phyloP scores from a whole-genome alignment of 2,329 filamentous ascomycete genomes.

The Arachnomyces sp. region DNA sequence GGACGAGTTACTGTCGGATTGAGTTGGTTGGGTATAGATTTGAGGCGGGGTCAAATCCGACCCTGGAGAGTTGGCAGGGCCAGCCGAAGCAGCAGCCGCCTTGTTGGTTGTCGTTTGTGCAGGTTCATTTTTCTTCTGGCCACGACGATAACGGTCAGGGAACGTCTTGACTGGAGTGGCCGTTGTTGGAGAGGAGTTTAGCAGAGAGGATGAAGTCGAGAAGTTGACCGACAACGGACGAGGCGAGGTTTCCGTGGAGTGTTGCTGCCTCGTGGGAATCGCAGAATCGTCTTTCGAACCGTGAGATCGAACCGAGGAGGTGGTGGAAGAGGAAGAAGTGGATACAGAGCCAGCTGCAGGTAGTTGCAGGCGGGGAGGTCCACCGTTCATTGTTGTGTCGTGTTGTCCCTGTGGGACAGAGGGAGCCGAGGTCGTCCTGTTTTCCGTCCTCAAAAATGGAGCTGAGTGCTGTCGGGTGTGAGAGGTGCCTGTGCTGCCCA shows the following conservation, averaged over 20 bases:
- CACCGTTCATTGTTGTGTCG: too few relatives aligned
- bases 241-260: constrained; percentile 27
- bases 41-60: constrained; percentile 37
- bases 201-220: constrained; percentile 45
- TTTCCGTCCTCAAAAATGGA: constrained; percentile 51
- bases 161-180: constrained; percentile 55
- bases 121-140: constrained; percentile 30
- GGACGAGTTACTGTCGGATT: constrained; percentile 29
- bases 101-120: constrained; percentile 23
- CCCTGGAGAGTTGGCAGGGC: constrained; percentile 48
- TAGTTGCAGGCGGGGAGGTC: constrained; percentile 35
- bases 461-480: constrained; percentile 47
- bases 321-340: constrained; percentile 45
- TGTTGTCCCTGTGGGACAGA: constrained; percentile 34
- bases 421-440: constrained; percentile 48
- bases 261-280: constrained; percentile 31
- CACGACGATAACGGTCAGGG: constrained; percentile 76
- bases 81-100: constrained; percentile 30
- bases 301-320: constrained; percentile 38
- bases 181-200: constrained; percentile 29
- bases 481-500: constrained; percentile 46
- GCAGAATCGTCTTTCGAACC: constrained; percentile 44
- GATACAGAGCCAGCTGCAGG: constrained; percentile 48
- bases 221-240: constrained; percentile 44
- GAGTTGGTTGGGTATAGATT: constrained; percentile 44